These are phyloP conservation scores for Coccomyxa sp. DNA, from an alignment of 139 green algal species.

Conservation along the genomic window DNA sequence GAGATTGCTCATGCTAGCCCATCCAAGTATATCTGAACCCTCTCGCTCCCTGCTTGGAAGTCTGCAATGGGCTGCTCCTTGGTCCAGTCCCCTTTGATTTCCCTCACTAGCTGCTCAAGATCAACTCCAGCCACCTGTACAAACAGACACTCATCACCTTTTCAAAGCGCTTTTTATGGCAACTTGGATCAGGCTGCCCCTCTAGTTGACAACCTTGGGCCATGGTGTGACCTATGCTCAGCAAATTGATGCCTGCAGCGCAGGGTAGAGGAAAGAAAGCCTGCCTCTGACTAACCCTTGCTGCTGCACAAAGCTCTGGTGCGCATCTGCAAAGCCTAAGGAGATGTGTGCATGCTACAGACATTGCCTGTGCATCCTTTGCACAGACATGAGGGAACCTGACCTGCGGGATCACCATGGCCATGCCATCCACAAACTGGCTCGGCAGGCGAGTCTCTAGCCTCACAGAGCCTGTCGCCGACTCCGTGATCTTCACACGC, in stretches of 20 bases:
- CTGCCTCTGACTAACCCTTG: too few relatives aligned
- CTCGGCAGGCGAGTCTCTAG: conserved; percentile 31
- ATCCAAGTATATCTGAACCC: not conserved
- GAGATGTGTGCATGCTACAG: too few relatives aligned
- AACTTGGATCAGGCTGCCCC: too few relatives aligned
- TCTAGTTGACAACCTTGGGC: too few relatives aligned
- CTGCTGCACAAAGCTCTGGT: too few relatives aligned
- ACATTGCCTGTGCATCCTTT: conserved; percentile 5
- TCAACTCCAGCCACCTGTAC: conserved; percentile 24
- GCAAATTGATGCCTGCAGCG: too few relatives aligned
- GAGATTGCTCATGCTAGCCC: not conserved
- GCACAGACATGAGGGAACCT: conserved; percentile 12
- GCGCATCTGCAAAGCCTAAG: too few relatives aligned
- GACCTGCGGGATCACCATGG: conserved; percentile 21
- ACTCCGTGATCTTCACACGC: conserved; percentile 15
- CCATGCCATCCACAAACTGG: conserved; percentile 2
- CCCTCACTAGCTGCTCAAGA: conserved; percentile 40
- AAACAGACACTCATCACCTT: too few relatives aligned
- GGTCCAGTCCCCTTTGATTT: not conserved
- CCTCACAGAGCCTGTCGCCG: not conserved
- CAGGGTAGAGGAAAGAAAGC: too few relatives aligned
- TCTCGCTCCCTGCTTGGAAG: conserved; percentile 16
- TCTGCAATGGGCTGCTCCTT: conserved; percentile 8
- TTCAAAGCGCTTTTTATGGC: too few relatives aligned
- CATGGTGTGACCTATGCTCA: too few relatives aligned